Evolutionary conservation across 805 yeast species (phyloP).

Genomic region (Hanseniaspora valbyensis): DNA sequence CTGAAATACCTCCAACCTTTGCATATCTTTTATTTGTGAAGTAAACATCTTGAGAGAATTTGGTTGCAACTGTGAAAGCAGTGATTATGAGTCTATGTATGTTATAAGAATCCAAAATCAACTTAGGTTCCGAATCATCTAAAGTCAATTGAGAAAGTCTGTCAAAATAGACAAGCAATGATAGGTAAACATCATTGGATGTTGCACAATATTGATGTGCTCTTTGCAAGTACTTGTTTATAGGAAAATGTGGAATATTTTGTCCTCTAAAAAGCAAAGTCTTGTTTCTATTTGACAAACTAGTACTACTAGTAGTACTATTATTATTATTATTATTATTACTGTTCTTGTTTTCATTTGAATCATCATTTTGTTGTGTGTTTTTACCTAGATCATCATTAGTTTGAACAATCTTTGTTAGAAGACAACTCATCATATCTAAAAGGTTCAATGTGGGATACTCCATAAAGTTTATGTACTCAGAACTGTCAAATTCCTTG

Average conservation of each 20-base stretch:
- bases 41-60: constrained; percentile 87
- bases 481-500: constrained; percentile 16
- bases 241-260: constrained; percentile 87
- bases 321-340: too few species aligned
- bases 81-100: constrained; percentile 88
- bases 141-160: constrained; percentile 28
- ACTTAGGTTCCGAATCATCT: constrained; percentile 37
- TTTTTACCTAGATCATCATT: constrained; percentile 62
- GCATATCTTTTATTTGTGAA: constrained; percentile 92
- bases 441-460: constrained; percentile 73
- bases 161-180: constrained; percentile 86
- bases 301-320: too few species aligned
- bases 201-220: constrained; percentile 95
- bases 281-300: neutral
- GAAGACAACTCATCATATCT: constrained; percentile 70
- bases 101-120: constrained; percentile 92
- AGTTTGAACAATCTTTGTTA: constrained; percentile 79
- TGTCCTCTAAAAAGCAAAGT: constrained; percentile 69
- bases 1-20: constrained; percentile 87
- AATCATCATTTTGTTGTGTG: neutral
- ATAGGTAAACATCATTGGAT: constrained; percentile 90
- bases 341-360: constrained; percentile 8
- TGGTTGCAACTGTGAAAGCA: constrained; percentile 90
- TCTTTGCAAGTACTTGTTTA: constrained; percentile 79
- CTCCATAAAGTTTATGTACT: constrained; percentile 27